Evolutionary conservation across 331 rosid species (phyloP), one percentile per base, ranked within the genome.

Genomic region (Pyrus hybrid): DNA sequence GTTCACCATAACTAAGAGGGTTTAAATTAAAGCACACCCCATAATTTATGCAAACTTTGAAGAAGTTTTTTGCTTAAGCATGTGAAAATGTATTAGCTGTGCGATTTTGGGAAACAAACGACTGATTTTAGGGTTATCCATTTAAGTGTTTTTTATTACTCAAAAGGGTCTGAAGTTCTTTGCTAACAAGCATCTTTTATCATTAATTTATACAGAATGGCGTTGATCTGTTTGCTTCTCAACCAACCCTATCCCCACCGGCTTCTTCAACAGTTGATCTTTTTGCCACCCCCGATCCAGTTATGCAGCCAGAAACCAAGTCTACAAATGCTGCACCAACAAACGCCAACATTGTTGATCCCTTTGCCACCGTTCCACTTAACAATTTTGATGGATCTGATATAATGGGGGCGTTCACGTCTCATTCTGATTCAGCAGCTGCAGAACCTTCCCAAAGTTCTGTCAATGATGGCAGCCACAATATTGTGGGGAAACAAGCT

Each of bases 331-430:
- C 87, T 37, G 85, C 68, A 67, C 79, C 84, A 37, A 22, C 78
- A 75, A 87, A 85, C 64, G 41, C 71, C 66, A 84, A 80, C 87
- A 23, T 74, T 60, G 56, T 86, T 45, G 99, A 95, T 86, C 99
- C 99, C 67, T 95, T 95, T 58, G 90, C 97, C 80, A 90, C 93
- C 68, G 92, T 95, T 80, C 96, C 99, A 5, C 92, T 92, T 63
- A 83, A 89, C 83, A 92, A 70, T 63, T 95, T 95, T 81, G 92
- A 90, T 78, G 97, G 87, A 81, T 80, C 97, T 72, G 97, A 90
- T 81, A 32, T 85, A 64, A 88, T 91, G 69, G 96, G 96, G 54
- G 88, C 91, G 29, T 85, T 91, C 79, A 79, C 96, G 74, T 88
- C 97, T 76, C 85, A 75, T 72, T 76, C 96, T 53, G 85, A 82